A percentile compares a stretch with the other conserved stretches of the same genome.
These are phyloP conservation scores for Trichoderma koningii DNA, from an alignment of 2,329 filamentous ascomycete species.

Conservation along the genomic window DNA sequence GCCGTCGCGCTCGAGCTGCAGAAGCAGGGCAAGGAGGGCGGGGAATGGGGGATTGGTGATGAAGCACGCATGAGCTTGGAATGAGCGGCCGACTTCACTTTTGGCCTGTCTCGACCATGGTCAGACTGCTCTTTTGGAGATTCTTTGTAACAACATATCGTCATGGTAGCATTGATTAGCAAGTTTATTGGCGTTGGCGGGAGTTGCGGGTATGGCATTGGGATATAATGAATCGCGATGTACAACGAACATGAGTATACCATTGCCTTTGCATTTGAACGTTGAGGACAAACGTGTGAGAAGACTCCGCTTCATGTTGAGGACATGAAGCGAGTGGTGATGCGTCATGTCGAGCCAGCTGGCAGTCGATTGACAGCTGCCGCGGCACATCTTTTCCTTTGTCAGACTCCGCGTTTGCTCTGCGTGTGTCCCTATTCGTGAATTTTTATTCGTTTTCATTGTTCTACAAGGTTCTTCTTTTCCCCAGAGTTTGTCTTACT, in stretches of 20 bases:
- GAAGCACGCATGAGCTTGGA: constrained; percentile 83
- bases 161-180: constrained; percentile 17
- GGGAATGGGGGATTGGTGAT: constrained; percentile 77
- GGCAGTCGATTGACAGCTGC: neutral
- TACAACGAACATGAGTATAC: neutral
- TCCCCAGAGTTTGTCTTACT: no score
- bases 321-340: neutral
- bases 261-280: neutral
- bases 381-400: neutral
- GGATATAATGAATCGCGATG: constrained; percentile 4
- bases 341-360: neutral
- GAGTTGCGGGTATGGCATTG: constrained; percentile 6
- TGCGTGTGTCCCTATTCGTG: neutral
- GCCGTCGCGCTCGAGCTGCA: constrained; percentile 56
- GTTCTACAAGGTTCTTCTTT: neutral
- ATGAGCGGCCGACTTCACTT: constrained; percentile 41
- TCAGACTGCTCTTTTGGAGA: neutral
- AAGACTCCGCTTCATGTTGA: neutral
- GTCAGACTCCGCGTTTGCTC: neutral
- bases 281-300: neutral
- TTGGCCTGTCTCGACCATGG: neutral
- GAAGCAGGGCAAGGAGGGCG: constrained; percentile 56
- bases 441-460: neutral
- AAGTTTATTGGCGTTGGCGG: constrained; percentile 10
- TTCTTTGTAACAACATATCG: constrained; percentile 9